These are phyloP conservation scores for Diospyros kaki DNA, from an alignment of 148 eudicot species.

Conservation along the genomic window DNA sequence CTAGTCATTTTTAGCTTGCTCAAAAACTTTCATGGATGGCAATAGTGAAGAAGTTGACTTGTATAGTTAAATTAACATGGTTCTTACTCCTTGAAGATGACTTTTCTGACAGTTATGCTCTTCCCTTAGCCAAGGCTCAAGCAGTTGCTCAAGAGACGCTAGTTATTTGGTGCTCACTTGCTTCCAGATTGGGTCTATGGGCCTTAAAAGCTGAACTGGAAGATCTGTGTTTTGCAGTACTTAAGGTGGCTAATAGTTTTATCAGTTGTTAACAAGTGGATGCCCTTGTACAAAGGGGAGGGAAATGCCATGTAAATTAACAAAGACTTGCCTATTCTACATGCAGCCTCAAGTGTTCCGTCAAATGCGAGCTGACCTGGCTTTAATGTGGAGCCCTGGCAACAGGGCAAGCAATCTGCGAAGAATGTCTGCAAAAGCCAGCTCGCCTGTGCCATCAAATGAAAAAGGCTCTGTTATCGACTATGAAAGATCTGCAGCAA, in stretches of 20 bases:
- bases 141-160: conserved; percentile 92
- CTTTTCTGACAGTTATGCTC: conserved; percentile 64
- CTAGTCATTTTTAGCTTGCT: conserved; percentile 7
- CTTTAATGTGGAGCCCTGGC: conserved; percentile 83
- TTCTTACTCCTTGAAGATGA: neutral
- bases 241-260: conserved; percentile 49
- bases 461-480: conserved; percentile 21
- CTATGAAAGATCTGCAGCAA: conserved; percentile 22
- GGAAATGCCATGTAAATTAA: neutral
- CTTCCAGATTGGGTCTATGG: conserved; percentile 94
- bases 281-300: conserved; percentile 4
- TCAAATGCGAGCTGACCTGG: conserved; percentile 76
- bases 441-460: conserved; percentile 25
- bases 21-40: neutral
- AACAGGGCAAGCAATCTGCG: conserved; percentile 47
- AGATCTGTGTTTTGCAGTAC: conserved; percentile 94
- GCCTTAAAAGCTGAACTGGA: conserved; percentile 94
- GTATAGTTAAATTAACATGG: neutral
- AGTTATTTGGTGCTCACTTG: conserved; percentile 96
- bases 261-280: neutral
- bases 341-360: conserved; percentile 80
- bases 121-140: conserved; percentile 78
- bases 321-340: neutral
- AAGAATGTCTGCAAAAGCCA: conserved; percentile 46
- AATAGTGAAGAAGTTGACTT: neutral